Conservation (phyloP, 345 rosid species). For the Gynandropsis gynandra region DNA sequence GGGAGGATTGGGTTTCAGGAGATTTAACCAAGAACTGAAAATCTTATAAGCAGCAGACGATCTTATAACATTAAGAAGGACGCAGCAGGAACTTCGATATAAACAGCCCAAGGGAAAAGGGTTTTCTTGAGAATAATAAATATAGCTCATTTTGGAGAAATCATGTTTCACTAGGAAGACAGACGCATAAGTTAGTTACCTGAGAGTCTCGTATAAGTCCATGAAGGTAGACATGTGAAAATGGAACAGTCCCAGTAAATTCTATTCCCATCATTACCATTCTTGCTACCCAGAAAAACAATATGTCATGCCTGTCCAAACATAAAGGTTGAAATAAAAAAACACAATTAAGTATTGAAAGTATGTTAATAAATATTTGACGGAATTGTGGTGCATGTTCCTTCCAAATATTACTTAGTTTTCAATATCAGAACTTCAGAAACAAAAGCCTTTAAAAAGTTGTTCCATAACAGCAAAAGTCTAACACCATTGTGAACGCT, state of each 20-base stretch:
- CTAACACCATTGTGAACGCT: conserved; percentile 11
- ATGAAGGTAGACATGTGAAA: conserved; percentile 82
- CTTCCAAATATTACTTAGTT: conserved; percentile 6
- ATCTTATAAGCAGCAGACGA: conserved; percentile 2
- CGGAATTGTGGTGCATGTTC: conserved; percentile 9
- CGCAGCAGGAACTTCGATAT: neutral
- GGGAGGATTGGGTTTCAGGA: too few species aligned
- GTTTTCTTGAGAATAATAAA: neutral
- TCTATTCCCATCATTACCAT: conserved; percentile 99
- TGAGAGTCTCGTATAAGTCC: conserved; percentile 92
- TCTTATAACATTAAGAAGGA: conserved; percentile 4
- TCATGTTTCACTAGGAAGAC: neutral
- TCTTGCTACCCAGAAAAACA: conserved; percentile 99
- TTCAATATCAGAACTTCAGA: conserved; percentile 8
- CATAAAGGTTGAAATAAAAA: conserved; percentile 20
- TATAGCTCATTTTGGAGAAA: neutral
- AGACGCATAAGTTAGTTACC: conserved; percentile 37
- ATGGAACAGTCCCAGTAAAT: conserved; percentile 91
- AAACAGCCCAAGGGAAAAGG: neutral
- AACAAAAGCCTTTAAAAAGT: conserved; percentile 14
- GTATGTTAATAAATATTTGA: too few species aligned
- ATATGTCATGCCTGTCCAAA: conserved; percentile 90
- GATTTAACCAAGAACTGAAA: conserved; percentile 3
- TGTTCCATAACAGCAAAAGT: neutral
- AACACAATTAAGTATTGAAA: neutral